Evolutionary conservation across 345 rosid genomes (phyloP).

Genomic region (Linum trigynum): DNA sequence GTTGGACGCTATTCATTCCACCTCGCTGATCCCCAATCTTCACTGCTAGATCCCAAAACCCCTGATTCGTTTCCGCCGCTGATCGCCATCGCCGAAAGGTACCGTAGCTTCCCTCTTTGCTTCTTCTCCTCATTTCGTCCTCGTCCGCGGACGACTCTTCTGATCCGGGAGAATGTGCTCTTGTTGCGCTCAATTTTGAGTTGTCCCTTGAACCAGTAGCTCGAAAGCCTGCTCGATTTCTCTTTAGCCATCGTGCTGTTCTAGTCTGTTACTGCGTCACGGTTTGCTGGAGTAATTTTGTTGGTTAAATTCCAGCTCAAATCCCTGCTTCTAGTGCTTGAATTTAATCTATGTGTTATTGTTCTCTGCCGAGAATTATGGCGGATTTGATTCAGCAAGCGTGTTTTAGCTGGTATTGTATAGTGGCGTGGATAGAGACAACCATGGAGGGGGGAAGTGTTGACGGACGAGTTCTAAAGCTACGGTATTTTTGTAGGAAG

Average conservation of each 20-base stretch:
- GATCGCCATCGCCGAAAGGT: background rate
- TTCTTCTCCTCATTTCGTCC: background rate
- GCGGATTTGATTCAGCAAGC: too few relatives aligned
- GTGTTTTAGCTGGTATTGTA: too few relatives aligned
- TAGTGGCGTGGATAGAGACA: too few relatives aligned
- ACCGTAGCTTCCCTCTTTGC: background rate
- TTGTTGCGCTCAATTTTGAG: background rate
- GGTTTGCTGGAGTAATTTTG: background rate
- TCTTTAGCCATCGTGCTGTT: background rate
- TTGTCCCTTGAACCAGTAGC: too few relatives aligned
- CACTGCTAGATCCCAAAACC: background rate
- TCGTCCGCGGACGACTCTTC: background rate
- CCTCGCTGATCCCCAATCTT: background rate
- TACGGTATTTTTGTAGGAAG: constrained; percentile 12
- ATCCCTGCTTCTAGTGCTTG: too few relatives aligned
- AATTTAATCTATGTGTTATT: too few relatives aligned
- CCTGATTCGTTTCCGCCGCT: background rate
- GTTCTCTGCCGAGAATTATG: too few relatives aligned
- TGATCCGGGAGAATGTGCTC: background rate
- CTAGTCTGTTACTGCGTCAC: background rate
- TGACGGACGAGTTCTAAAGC: background rate
- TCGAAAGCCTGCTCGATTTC: background rate
- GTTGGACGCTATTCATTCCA: too few relatives aligned
- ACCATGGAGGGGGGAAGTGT: too few relatives aligned
- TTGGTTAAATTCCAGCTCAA: too few relatives aligned